Conservation (phyloP, 495 filamentous ascomycete genomes). For the Talaromyces liani region DNA sequence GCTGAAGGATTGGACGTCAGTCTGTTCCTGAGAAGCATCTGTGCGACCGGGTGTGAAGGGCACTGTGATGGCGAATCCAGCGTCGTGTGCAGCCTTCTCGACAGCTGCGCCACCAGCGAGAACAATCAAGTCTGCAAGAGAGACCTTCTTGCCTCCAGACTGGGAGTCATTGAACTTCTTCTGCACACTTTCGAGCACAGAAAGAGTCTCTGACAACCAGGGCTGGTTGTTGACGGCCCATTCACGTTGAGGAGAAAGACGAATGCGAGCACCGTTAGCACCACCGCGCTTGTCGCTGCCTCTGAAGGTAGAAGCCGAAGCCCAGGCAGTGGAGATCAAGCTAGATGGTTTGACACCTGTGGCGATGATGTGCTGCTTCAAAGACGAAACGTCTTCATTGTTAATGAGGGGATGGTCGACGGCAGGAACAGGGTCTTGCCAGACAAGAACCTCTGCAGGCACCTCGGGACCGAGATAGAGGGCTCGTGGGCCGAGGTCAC, state of each 20-base stretch:
- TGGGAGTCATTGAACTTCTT: constrained; percentile 47
- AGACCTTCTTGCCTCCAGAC: constrained; percentile 55
- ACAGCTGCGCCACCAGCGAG: constrained; percentile 45
- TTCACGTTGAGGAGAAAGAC: constrained; percentile 57
- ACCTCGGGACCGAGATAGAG: constrained; percentile 66
- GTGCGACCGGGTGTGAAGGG: constrained; percentile 40
- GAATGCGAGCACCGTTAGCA: constrained; percentile 67
- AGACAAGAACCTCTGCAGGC: constrained; percentile 51
- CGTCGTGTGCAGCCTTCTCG: constrained; percentile 30
- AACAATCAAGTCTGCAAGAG: constrained; percentile 65
- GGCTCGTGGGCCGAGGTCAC: constrained; percentile 60
- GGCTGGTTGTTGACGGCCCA: constrained; percentile 63
- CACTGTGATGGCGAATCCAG: constrained; percentile 23
- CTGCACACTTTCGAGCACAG: constrained; percentile 53
- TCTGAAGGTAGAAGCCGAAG: constrained; percentile 65
- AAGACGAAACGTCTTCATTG: constrained; percentile 45
- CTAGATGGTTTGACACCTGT: constrained; percentile 46
- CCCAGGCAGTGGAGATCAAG: constrained; percentile 58
- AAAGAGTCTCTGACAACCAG: constrained; percentile 49
- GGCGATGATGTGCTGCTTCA: constrained; percentile 59
- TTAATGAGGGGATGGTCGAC: constrained; percentile 48
- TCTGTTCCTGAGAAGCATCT: constrained; percentile 55
- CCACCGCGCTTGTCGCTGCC: constrained; percentile 69
- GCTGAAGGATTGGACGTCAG: constrained; percentile 52
- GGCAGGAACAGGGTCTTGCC: constrained; percentile 59